A percentile compares a stretch with the other conserved stretches of the same genome.
These are phyloP conservation scores for Vitis rotundifolia DNA, from an alignment of 164 flowering plant genomes.

Conservation along the genomic window DNA sequence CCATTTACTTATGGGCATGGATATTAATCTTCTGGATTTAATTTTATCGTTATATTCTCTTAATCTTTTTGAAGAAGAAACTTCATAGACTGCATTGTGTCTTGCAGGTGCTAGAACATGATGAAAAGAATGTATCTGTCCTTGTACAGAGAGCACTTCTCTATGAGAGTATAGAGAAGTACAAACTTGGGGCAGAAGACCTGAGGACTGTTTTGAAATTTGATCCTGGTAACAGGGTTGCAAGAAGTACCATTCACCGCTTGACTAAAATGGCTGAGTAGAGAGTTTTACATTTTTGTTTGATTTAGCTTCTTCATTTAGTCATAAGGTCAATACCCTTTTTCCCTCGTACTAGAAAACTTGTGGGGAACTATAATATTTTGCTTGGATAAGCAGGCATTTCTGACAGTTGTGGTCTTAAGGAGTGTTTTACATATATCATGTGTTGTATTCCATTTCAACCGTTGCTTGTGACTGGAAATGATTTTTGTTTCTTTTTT, in stretches of 20 bases:
- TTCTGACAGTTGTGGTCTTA: conserved; percentile 4
- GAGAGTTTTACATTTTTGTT: conserved; percentile 8
- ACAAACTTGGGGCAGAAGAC: conserved; percentile 98
- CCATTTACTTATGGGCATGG: not conserved
- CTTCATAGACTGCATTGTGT: conserved; percentile 10
- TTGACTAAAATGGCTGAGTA: conserved; percentile 74
- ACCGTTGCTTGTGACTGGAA: conserved; percentile 11
- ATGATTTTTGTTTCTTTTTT: conserved; percentile 1
- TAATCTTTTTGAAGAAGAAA: not conserved
- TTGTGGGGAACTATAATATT: conserved; percentile 18
- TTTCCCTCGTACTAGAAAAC: conserved; percentile 10
- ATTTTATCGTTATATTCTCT: not conserved
- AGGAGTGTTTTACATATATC: conserved; percentile 13
- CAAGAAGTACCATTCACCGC: conserved; percentile 94
- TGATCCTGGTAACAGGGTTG: conserved; percentile 89
- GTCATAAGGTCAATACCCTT: conserved; percentile 16
- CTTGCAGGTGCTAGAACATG: conserved; percentile 75
- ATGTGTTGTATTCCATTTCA: conserved; percentile 11
- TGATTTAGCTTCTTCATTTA: conserved; percentile 14
- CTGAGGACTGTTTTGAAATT: conserved; percentile 82
- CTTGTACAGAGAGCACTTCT: conserved; percentile 94
- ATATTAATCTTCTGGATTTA: not conserved
- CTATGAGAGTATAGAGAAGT: conserved; percentile 96
- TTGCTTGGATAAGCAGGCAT: conserved; percentile 1
- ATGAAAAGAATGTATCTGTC: conserved; percentile 60